Conservation (phyloP, 108 stramenopile species). For the Cyclotella sp. region DNA sequence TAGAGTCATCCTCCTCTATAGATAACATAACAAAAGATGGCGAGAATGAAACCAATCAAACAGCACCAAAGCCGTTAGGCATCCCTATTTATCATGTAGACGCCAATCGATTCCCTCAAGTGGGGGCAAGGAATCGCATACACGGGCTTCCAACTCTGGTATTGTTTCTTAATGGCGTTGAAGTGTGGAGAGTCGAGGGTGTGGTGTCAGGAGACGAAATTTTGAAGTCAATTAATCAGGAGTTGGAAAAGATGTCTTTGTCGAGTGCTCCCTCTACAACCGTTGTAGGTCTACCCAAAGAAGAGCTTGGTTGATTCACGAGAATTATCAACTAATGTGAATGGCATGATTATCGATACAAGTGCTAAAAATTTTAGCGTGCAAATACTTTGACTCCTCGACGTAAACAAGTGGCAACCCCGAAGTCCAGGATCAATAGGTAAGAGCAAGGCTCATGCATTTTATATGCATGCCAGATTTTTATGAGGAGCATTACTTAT, state of each 20-base stretch:
- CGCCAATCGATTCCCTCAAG: conserved; percentile 69
- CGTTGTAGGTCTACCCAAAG: too few relatives aligned
- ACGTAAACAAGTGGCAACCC: too few relatives aligned
- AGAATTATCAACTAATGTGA: too few relatives aligned
- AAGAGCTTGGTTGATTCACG: too few relatives aligned
- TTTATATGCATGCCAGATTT: too few relatives aligned
- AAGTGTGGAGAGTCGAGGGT: conserved; percentile 64
- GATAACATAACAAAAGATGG: not conserved
- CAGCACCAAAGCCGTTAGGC: conserved; percentile 32
- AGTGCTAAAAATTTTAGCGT: too few relatives aligned
- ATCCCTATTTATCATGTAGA: conserved; percentile 64
- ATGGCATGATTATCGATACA: too few relatives aligned
- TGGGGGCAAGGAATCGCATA: conserved; percentile 66
- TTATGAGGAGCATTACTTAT: too few relatives aligned
- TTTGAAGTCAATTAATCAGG: conserved; percentile 6
- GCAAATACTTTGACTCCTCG: too few relatives aligned
- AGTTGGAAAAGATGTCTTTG: not conserved
- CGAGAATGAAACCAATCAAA: conserved; percentile 6
- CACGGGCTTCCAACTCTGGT: conserved; percentile 67
- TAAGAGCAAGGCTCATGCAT: too few relatives aligned
- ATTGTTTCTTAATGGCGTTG: conserved; percentile 57
- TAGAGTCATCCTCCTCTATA: conserved; percentile 16
- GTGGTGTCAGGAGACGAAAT: conserved; percentile 57
- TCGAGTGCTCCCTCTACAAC: too few relatives aligned
- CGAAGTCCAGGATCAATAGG: too few relatives aligned